These are phyloP conservation scores for Pseudocercospora crystallina DNA, from an alignment of 2,329 filamentous ascomycete genomes.

Conservation along the genomic window DNA sequence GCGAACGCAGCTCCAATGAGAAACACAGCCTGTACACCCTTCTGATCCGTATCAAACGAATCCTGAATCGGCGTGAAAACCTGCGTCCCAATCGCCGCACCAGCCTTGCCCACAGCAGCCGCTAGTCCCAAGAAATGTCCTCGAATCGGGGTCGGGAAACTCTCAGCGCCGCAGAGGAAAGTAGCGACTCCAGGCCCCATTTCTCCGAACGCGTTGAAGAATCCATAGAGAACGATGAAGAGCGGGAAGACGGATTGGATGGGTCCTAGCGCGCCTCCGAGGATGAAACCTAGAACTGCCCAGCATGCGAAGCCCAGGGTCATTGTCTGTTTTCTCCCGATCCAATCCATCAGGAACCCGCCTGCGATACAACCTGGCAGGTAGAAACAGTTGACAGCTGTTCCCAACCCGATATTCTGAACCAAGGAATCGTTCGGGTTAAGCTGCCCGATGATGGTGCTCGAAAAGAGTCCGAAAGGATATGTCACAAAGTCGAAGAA, in stretches of 20 bases:
- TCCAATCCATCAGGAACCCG: constrained; percentile 71
- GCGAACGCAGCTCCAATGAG: constrained; percentile 54
- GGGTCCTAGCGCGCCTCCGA: constrained; percentile 72
- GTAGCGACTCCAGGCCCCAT: constrained; percentile 76
- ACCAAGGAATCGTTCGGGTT: constrained; percentile 62
- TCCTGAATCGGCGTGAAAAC: constrained; percentile 58
- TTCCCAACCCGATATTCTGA: constrained; percentile 84
- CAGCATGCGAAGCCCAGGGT: constrained; percentile 69
- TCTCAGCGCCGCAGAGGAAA: constrained; percentile 83
- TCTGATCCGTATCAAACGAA: constrained; percentile 27
- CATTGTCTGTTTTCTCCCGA: constrained; percentile 75
- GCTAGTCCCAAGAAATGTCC: constrained; percentile 71
- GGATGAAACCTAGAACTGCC: constrained; percentile 63
- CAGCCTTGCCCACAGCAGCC: constrained; percentile 69
- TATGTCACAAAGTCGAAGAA: constrained; percentile 63
- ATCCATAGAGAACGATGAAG: constrained; percentile 75
- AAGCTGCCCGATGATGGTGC: constrained; percentile 68
- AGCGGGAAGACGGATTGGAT: constrained; percentile 58
- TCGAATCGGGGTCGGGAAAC: constrained; percentile 76
- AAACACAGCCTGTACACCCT: constrained; percentile 52
- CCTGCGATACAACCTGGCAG: constrained; percentile 77
- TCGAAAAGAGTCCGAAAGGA: constrained; percentile 80
- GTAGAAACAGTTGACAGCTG: constrained; percentile 83
- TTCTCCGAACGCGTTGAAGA: constrained; percentile 76
- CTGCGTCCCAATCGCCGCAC: constrained; percentile 79